These are phyloP conservation scores for Alternaria triticimaculans DNA, from an alignment of 2,329 filamentous ascomycete species.

Conservation along the genomic window DNA sequence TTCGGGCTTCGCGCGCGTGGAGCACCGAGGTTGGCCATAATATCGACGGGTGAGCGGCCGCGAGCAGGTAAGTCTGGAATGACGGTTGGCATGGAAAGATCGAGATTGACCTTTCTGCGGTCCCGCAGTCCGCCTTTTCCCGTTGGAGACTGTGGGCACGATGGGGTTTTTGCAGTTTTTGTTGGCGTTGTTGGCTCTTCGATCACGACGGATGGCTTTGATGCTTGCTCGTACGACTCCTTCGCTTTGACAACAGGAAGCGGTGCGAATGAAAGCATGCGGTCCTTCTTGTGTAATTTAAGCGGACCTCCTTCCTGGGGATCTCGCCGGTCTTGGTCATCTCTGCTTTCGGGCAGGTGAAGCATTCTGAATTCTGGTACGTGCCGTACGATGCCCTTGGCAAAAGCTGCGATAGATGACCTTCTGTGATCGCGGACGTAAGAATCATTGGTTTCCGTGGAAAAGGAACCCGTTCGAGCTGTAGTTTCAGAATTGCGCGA, in stretches of 20 bases:
- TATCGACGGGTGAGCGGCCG: constrained; percentile 13
- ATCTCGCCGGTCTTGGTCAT: neutral
- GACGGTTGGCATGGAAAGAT: constrained; percentile 32
- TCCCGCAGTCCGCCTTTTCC: constrained; percentile 30
- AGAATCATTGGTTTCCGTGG: constrained; percentile 1
- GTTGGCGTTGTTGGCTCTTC: neutral
- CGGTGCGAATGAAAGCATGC: constrained; percentile 16
- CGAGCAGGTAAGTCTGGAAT: constrained; percentile 30
- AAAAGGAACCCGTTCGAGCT: neutral
- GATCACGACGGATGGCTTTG: constrained; percentile 2
- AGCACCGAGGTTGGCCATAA: constrained; percentile 24
- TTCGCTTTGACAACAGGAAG: constrained; percentile 3
- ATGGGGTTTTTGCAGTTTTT: neutral
- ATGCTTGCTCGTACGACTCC: neutral
- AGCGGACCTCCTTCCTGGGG: neutral
- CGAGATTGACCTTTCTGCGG: constrained; percentile 38
- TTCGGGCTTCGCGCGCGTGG: constrained; percentile 37
- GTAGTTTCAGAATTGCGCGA: constrained; percentile 14
- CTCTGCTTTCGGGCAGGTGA: constrained; percentile 5
- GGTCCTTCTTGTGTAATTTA: constrained; percentile 11
- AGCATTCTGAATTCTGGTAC: constrained; percentile 34
- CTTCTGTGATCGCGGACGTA: constrained; percentile 18
- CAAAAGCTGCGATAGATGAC: constrained; percentile 36
- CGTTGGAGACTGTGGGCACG: neutral
- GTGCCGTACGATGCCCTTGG: constrained; percentile 27